Base-by-base conservation (phyloP, 768 basidiomycete species). In the Tephrocybe rancida region DNA sequence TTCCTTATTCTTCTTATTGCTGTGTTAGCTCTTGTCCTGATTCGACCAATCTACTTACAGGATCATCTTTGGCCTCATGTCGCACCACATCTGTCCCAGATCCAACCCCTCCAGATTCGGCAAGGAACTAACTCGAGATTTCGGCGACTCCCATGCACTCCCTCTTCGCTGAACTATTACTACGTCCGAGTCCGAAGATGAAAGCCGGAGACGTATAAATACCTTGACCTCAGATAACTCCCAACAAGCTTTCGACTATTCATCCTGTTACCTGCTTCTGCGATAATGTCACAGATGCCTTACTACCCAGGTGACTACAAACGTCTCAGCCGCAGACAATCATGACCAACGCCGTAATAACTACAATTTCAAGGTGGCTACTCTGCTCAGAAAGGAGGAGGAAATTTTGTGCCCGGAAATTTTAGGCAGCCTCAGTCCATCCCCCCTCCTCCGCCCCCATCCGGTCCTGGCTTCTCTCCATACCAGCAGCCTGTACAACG, bases 11-110 rank as follows among this genome's bases (percentile, higher is more conserved):
- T 27, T 35, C 26, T n/a, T n/a, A n/a, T n/a, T 46, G 43, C 48
- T 55, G 48, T 53, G 38, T 29, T 41, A 24, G n/a, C n/a, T 38
- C 34, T 49, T 44, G 39, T 25, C 34, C 13, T 37, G 19, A 30
- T 45, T 19, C 14, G 32, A 26, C 26, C 21, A 21, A 22, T 41
- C 8, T 19, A 50, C n/a, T 44, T 21, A 38, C 16, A 25, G 38
- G 42, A 48, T 48, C 47, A 35, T 32, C 22, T 21, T 47, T 26
- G 18, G 54, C 49, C 43, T 55, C 54, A 42, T 55, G 54, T 39
- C 24, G 16, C 35, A 19, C 53, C 11, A 19, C 21, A 43, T 42
- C 25, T 54, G 43, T 8, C 22, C 25, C 29, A 39, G 27, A 24
- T 48, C 21, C 16, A 14, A 38, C 16, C 25, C 9, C n/a, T n/a